phyloP scores from a whole-genome alignment of 495 filamentous ascomycete genomes.

The Cryomyces minteri region DNA sequence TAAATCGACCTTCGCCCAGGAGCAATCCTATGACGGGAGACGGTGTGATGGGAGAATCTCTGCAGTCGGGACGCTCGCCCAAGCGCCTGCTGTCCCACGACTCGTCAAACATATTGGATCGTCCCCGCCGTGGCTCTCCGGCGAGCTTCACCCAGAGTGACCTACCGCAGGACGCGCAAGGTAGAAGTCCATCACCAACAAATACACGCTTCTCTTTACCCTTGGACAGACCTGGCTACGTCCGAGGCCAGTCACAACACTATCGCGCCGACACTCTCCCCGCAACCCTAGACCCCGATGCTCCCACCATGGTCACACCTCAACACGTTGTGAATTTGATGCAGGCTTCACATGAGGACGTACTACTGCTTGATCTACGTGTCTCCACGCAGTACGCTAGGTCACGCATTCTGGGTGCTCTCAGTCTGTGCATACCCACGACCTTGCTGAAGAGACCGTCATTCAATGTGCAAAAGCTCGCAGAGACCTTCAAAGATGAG shows the following conservation, averaged over 20 bases:
- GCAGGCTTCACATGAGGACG: slow-evolving; percentile 30
- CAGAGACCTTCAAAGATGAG: slow-evolving; percentile 68
- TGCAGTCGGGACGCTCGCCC: slow-evolving; percentile 7
- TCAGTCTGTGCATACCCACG: slow-evolving; percentile 92
- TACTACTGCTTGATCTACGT: slow-evolving; percentile 73
- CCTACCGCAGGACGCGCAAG: neutral
- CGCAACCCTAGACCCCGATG: slow-evolving; percentile 23
- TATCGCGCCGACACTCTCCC: slow-evolving; percentile 41
- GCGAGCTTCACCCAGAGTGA: slow-evolving; percentile 16
- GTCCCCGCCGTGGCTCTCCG: slow-evolving; percentile 21
- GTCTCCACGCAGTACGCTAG: slow-evolving; percentile 66
- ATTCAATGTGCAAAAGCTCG: slow-evolving; percentile 78
- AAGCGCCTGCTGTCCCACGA: slow-evolving; percentile 13
- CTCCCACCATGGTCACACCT: slow-evolving; percentile 36
- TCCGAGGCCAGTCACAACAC: neutral
- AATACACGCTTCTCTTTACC: slow-evolving; percentile 7
- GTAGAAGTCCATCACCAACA: slow-evolving; percentile 16
- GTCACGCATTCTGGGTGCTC: slow-evolving; percentile 53
- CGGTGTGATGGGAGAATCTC: neutral
- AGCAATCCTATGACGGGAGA: neutral
- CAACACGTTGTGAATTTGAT: slow-evolving; percentile 49
- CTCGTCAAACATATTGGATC: slow-evolving; percentile 19
- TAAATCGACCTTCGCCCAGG: neutral
- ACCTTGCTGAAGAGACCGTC: slow-evolving; percentile 81
- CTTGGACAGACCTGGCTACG: slow-evolving; percentile 13